Conservation (phyloP, 768 basidiomycete genomes). For the Kwoniella dendrophila region DNA sequence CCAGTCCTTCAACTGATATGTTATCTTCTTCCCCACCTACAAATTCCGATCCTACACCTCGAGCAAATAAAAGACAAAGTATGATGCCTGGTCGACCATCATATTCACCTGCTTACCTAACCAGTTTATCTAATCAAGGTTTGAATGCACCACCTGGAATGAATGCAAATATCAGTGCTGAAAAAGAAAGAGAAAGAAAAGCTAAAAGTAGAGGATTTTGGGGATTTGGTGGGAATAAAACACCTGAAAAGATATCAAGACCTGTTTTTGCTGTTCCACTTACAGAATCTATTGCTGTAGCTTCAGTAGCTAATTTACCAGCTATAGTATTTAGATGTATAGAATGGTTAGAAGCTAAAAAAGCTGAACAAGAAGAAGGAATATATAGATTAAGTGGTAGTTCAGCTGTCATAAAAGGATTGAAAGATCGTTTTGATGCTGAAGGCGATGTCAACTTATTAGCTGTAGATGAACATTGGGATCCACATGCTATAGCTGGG, state of each 20-base stretch:
- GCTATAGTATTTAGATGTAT: constrained; percentile 94
- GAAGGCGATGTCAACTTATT: constrained; percentile 96
- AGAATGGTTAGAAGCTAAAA: constrained; percentile 89
- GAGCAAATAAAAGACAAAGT: constrained; percentile 43
- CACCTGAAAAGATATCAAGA: constrained; percentile 57
- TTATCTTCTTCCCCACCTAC: constrained; percentile 57
- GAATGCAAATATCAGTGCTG: too few species aligned
- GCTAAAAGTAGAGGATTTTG: constrained; percentile 91
- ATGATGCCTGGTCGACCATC: constrained; percentile 41
- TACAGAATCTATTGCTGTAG: constrained; percentile 83
- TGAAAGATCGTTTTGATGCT: constrained; percentile 89
- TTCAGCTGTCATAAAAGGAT: constrained; percentile 87
- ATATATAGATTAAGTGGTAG: constrained; percentile 95
- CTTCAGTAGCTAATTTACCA: constrained; percentile 85
- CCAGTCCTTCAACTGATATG: constrained; percentile 63
- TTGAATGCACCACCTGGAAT: constrained; percentile 29
- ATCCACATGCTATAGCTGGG: constrained; percentile 95
- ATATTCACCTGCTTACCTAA: constrained; percentile 42
- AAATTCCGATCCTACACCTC: constrained; percentile 28
- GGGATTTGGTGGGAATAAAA: constrained; percentile 76
- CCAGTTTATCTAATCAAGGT: constrained; percentile 42
- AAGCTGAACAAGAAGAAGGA: constrained; percentile 95
- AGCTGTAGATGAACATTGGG: constrained; percentile 87
- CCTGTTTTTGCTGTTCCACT: constrained; percentile 87
- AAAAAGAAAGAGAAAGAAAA: constrained; percentile 72